A percentile compares a stretch with the other conserved stretches of the same genome.
phyloP scores from a whole-genome alignment of 495 filamentous ascomycete genomes.

The Penicillium pulvis region DNA sequence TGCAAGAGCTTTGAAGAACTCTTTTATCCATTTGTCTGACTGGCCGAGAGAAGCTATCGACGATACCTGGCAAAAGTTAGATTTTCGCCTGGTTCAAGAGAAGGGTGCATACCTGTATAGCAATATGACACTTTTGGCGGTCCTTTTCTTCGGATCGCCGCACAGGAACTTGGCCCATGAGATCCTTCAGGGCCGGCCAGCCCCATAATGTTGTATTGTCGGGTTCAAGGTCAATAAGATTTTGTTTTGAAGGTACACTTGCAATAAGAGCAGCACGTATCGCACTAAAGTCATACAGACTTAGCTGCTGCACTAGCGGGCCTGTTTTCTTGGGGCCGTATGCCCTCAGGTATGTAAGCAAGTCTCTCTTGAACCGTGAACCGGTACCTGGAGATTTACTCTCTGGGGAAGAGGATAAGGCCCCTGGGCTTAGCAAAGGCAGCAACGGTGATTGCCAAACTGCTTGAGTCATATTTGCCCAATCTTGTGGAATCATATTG shows the following conservation, averaged over 20 bases:
- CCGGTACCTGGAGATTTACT: constrained; percentile 57
- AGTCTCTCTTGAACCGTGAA: constrained; percentile 70
- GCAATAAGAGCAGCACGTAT: constrained; percentile 75
- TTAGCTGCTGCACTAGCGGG: constrained; percentile 56
- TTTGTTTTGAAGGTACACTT: constrained; percentile 71
- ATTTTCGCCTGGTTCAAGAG: background rate
- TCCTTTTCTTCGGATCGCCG: background rate
- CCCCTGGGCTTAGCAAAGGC: constrained; percentile 41
- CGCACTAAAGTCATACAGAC: constrained; percentile 66
- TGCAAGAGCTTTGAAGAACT: constrained; percentile 62
- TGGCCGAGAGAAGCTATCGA: constrained; percentile 80
- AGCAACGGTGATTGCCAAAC: constrained; percentile 80
- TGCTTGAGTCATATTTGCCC: constrained; percentile 85
- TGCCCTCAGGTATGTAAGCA: constrained; percentile 69
- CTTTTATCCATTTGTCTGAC: constrained; percentile 72
- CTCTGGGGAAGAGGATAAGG: constrained; percentile 9
- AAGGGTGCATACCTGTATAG: constrained; percentile 56
- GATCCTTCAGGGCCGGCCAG: constrained; percentile 67
- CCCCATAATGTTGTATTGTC: constrained; percentile 63
- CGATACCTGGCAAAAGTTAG: constrained; percentile 52
- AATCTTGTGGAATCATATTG: constrained; percentile 85
- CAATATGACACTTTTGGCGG: constrained; percentile 55
- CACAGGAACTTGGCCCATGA: constrained; percentile 54
- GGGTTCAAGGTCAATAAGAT: constrained; percentile 36
- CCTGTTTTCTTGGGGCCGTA: constrained; percentile 62